Evolutionary conservation across 2,329 filamentous ascomycete species (phyloP).

Genomic region (Verticillium tricorpus): DNA sequence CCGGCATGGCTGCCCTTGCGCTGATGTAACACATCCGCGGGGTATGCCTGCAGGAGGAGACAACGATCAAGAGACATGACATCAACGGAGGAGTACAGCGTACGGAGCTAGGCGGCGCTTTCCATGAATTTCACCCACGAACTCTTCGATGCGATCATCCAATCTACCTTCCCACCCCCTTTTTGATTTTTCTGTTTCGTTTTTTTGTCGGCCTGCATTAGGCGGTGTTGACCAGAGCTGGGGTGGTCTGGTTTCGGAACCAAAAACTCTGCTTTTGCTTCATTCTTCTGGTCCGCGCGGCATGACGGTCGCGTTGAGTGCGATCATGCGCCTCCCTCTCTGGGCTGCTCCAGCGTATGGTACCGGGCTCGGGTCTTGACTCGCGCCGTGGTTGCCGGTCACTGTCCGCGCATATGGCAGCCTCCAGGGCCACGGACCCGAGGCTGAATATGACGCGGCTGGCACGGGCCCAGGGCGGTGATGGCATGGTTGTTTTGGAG

Average conservation of each 20-base stretch:
- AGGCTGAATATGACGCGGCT: neutral
- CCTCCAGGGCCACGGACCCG: neutral
- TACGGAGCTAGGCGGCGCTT: neutral
- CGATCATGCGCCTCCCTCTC: neutral
- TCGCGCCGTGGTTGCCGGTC: neutral
- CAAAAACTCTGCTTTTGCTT: neutral
- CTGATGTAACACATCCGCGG: constrained; percentile 38
- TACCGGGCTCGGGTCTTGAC: neutral
- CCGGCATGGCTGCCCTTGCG: constrained; percentile 45
- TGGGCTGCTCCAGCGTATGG: neutral
- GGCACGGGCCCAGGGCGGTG: neutral
- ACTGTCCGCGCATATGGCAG: neutral
- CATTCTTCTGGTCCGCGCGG: neutral
- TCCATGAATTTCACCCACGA: constrained; percentile 2
- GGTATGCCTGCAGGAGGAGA: neutral
- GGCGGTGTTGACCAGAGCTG: neutral
- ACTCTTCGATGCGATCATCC: constrained; percentile 11
- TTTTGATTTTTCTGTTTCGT: constrained; percentile 2
- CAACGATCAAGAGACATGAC: constrained; percentile 1
- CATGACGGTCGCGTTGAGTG: neutral
- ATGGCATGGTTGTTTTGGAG: constrained; percentile 5
- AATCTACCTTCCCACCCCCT: constrained; percentile 6
- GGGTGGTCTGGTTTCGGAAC: neutral
- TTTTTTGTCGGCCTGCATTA: constrained; percentile 1
- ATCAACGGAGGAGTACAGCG: neutral